These are phyloP conservation scores for Astragalus glycyphyllos DNA, from an alignment of 306 rosid species.

Conservation along the genomic window DNA sequence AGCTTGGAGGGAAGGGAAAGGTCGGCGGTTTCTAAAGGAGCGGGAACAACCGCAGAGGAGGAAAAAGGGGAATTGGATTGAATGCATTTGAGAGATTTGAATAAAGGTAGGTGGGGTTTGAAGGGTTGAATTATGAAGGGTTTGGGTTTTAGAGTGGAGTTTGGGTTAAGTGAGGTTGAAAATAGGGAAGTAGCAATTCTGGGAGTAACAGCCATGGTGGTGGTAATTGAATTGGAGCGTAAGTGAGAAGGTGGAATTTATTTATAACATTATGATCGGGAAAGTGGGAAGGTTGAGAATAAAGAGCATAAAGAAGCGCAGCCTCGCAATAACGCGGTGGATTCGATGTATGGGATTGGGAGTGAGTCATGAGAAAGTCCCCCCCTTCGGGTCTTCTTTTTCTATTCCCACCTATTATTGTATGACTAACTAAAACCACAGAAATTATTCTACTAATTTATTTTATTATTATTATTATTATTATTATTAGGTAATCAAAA, in stretches of 20 bases:
- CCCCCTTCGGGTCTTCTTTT: not conserved
- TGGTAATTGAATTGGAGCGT: not conserved
- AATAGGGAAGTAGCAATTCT: conserved; percentile 39
- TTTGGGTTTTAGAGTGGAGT: conserved; percentile 26
- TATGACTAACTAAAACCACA: too few species aligned
- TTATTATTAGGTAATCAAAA: too few species aligned
- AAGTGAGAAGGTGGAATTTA: not conserved
- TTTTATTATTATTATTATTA: too few species aligned
- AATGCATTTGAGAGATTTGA: conserved; percentile 54
- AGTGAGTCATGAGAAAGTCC: not conserved
- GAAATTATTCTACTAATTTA: too few species aligned
- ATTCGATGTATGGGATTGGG: conserved; percentile 19
- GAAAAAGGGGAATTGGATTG: conserved; percentile 47
- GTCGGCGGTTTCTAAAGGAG: conserved; percentile 47
- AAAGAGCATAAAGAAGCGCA: not conserved
- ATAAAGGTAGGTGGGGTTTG: conserved; percentile 27
- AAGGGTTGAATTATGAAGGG: conserved; percentile 40
- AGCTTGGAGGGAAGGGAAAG: conserved; percentile 53
- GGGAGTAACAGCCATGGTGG: conserved; percentile 50
- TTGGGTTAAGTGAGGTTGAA: conserved; percentile 38
- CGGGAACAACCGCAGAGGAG: conserved; percentile 55
- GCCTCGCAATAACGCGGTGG: not conserved
- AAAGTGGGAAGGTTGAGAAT: conserved; percentile 14
- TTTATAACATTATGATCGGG: not conserved
- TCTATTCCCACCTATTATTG: not conserved